These are phyloP conservation scores for Ophiostoma angusticollis DNA, from an alignment of 2,329 filamentous ascomycete genomes.

Conservation along the genomic window DNA sequence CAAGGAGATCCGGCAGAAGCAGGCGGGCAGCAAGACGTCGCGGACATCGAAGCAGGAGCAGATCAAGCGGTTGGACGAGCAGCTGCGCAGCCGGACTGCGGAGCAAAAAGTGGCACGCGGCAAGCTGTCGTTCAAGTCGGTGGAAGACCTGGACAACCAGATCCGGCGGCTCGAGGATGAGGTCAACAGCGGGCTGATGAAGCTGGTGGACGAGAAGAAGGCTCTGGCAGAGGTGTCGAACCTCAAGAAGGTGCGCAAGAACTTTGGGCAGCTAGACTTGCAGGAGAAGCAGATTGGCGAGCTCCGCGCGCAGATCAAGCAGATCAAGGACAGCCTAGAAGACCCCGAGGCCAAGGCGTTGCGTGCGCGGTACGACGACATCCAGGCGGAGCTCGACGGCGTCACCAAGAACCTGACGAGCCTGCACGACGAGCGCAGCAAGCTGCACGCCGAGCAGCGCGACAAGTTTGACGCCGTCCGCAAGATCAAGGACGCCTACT, in stretches of 20 bases:
- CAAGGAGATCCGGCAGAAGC: slow-evolving; percentile 73
- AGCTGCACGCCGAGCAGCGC: slow-evolving; percentile 74
- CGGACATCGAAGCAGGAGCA: slow-evolving; percentile 71
- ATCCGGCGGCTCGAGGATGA: slow-evolving; percentile 71
- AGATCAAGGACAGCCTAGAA: slow-evolving; percentile 78
- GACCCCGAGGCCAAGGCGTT: slow-evolving; percentile 84
- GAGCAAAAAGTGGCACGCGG: slow-evolving; percentile 79
- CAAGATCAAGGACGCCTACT: slow-evolving; percentile 84
- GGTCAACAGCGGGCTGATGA: slow-evolving; percentile 83
- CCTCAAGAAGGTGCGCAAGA: slow-evolving; percentile 82
- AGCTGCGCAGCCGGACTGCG: slow-evolving; percentile 68
- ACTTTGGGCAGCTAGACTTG: slow-evolving; percentile 73
- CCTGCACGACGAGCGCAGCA: slow-evolving; percentile 74
- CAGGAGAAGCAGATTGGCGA: slow-evolving; percentile 82
- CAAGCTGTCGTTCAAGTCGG: slow-evolving; percentile 73
- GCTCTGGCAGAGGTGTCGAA: slow-evolving; percentile 68
- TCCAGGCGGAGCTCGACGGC: slow-evolving; percentile 79
- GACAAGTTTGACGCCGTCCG: slow-evolving; percentile 72
- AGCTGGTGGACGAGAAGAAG: slow-evolving; percentile 96
- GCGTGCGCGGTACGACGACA: slow-evolving; percentile 70
- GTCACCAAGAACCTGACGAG: slow-evolving; percentile 78
- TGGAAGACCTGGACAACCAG: slow-evolving; percentile 75
- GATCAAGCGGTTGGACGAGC: slow-evolving; percentile 83
- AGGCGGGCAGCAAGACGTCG: slow-evolving; percentile 74
- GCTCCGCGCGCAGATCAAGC: slow-evolving; percentile 73